Conservation (phyloP, 2,329 filamentous ascomycete species). For the Aspergillus pseudoglaucus region DNA sequence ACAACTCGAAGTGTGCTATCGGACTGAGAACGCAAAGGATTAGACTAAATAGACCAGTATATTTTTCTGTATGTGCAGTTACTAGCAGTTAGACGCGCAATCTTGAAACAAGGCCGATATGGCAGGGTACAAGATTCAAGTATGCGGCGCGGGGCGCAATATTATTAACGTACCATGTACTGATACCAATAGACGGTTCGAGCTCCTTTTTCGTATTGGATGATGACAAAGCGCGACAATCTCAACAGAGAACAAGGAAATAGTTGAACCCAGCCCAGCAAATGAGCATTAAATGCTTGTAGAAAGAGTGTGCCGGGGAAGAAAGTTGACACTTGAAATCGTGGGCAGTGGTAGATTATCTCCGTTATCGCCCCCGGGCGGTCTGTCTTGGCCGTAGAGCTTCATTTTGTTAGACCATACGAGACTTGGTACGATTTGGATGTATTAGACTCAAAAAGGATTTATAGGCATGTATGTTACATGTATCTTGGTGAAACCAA, state of each 20-base stretch:
- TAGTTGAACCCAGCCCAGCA: background rate
- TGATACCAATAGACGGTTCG: no score
- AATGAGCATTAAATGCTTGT: background rate
- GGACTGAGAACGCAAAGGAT: background rate
- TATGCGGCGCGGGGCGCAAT: background rate
- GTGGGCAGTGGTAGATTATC: background rate
- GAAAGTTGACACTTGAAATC: background rate
- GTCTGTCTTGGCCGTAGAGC: background rate
- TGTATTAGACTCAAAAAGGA: no score
- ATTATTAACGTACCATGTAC: background rate
- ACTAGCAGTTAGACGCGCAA: background rate
- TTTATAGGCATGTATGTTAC: no score
- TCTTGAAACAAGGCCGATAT: background rate
- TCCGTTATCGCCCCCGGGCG: background rate
- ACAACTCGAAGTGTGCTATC: background rate
- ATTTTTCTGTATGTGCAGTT: background rate
- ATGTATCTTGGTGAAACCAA: no score
- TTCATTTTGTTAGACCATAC: no score
- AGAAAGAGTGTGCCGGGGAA: background rate
- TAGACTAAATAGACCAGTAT: background rate
- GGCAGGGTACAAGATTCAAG: background rate
- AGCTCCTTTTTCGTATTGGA: background rate
- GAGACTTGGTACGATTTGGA: no score
- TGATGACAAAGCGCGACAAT: background rate
- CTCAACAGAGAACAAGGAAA: background rate